Conservation (phyloP, 179 eudicot species). For the Corrigiola litoralis region DNA sequence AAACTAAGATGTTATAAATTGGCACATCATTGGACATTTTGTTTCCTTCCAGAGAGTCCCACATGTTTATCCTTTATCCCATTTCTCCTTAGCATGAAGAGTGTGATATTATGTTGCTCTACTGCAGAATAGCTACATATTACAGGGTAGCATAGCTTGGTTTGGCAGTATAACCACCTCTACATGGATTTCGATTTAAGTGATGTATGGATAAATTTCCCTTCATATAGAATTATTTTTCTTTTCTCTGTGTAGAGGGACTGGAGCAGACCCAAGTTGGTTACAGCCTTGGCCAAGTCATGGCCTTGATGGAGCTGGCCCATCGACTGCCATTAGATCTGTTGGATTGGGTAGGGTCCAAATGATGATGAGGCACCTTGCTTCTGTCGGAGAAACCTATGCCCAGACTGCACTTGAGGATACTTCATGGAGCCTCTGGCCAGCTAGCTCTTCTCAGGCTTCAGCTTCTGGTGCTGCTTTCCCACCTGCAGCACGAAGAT, state of each 20-base stretch:
- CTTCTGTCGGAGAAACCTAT: slow-evolving; percentile 93
- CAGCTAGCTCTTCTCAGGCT: slow-evolving; percentile 69
- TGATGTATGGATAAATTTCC: too few species aligned
- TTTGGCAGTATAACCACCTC: too few species aligned
- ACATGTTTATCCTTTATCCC: background rate
- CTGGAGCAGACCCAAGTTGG: slow-evolving; percentile 70
- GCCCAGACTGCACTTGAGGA: slow-evolving; percentile 91
- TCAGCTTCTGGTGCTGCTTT: slow-evolving; percentile 48
- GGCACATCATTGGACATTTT: background rate
- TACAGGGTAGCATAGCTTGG: too few species aligned
- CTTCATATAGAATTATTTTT: too few species aligned
- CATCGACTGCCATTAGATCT: slow-evolving; percentile 60
- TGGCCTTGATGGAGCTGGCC: slow-evolving; percentile 87
- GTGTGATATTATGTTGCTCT: background rate
- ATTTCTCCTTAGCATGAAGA: background rate
- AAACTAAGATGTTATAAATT: background rate
- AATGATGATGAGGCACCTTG: slow-evolving; percentile 97
- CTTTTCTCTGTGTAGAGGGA: slow-evolving; percentile 40
- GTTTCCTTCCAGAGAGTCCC: background rate
- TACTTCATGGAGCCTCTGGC: slow-evolving; percentile 82
- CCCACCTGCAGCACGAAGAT: slow-evolving; percentile 38
- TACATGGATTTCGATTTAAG: too few species aligned
- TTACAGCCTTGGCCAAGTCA: slow-evolving; percentile 55
- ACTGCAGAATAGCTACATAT: background rate
- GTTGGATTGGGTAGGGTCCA: slow-evolving; percentile 79